Evolutionary conservation across 1,284 basidiomycete genomes (phyloP), one percentile per base, ranked within the genome.

Genomic region (Gomphus sp.): DNA sequence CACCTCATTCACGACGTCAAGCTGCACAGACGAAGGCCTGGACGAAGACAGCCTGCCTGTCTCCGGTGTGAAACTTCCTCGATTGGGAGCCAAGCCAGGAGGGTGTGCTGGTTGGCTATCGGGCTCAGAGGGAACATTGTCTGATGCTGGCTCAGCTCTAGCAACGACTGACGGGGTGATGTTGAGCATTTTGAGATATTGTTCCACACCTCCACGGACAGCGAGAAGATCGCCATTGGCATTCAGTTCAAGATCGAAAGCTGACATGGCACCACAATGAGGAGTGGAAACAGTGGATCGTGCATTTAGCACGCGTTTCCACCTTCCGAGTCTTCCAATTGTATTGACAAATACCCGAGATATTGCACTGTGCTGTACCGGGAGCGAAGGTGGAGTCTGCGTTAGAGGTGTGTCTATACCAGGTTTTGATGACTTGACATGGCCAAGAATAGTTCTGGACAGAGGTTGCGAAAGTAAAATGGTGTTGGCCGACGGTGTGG

Each of bases 321-420:
- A 91, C n/a, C 87, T 75, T 8, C 91, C 89, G 14, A 93, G 72
- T 3, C 86, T 80, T 2, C 89, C 87, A 53, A 91, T 86, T 0
- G 90, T 91, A 70, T 86, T 89, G 48, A 89, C 87, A 53, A 93
- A 81, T 11, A 80, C 90, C 4, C 87, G 78, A 0, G 88, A 90
- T 31, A 91, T 73, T 0, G 84, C 76, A 64, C 77, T 85, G 57
- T 85, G 81, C 39, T 82, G 80, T 25, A 81, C 78, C 1, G 82
- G 77, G 25, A 85, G 71, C 7, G 74, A 68, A 1, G 76, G 70
- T 9, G 78, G 66, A 14, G 74, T 71, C 31, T 76, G 73, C 1
- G 75, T 59, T 49, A 76, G 68, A 16, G 71, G 68, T 34, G 68
- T 54, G 36, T 68, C 72, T 28, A 61, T 52, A 36, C 70, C 70